These are phyloP conservation scores for Globisporangium viniferum DNA, from an alignment of 352 stramenopile genomes.

Conservation along the genomic window DNA sequence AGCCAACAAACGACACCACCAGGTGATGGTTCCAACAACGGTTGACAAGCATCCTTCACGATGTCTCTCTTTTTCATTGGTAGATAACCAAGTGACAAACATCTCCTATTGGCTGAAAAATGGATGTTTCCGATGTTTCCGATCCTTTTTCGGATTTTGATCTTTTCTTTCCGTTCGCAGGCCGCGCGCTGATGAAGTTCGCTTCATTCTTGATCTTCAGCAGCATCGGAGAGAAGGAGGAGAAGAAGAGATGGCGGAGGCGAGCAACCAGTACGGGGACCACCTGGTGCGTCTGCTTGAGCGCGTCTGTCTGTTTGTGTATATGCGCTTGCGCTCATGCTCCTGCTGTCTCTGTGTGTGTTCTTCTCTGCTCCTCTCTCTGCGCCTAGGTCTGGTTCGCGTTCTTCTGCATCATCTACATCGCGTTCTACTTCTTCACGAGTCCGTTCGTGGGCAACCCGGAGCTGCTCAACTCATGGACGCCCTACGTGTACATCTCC, in stretches of 20 bases:
- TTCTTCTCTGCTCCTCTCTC: not conserved
- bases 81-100: not conserved
- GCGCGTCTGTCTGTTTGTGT: not conserved
- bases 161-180: not conserved
- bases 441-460: slow-evolving; percentile 84
- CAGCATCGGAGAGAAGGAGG: not conserved
- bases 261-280: slow-evolving; percentile 9
- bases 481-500: slow-evolving; percentile 85
- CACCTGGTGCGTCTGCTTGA: slow-evolving; percentile 15
- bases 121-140: not conserved
- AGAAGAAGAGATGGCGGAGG: not conserved
- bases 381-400: slow-evolving; percentile 70
- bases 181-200: not conserved
- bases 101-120: not conserved
- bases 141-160: not conserved
- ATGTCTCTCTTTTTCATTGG: not conserved
- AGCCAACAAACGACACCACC: not conserved
- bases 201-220: slow-evolving; percentile 1
- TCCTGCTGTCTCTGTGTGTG: not conserved
- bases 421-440: slow-evolving; percentile 89
- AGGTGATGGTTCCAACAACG: not conserved
- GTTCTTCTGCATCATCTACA: slow-evolving; percentile 74
- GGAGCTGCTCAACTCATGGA: slow-evolving; percentile 83
- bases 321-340: no score
- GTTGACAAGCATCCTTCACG: slow-evolving; percentile 4